Evolutionary conservation across 2,329 filamentous ascomycete genomes (phyloP).

Genomic region (Neoarthrinium moseri): DNA sequence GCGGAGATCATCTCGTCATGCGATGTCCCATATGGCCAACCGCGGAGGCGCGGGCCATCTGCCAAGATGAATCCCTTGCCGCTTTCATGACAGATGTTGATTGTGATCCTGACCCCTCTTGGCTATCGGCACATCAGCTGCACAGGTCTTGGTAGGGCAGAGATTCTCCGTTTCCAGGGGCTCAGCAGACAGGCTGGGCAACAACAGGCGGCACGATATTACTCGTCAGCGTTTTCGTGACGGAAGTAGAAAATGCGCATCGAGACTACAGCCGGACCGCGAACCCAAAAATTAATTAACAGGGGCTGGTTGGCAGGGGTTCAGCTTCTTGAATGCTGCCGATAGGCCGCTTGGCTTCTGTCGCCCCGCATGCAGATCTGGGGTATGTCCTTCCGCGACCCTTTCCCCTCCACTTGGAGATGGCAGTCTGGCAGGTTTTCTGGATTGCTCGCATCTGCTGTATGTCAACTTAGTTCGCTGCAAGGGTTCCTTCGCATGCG

Average conservation of each 20-base stretch:
- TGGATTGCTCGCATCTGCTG: neutral
- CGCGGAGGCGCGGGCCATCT: neutral
- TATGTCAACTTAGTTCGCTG: no score
- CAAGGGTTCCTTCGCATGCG: no score
- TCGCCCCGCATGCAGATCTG: constrained; percentile 6
- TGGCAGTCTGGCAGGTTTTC: neutral
- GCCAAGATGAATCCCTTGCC: neutral
- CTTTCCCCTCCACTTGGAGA: constrained; percentile 2
- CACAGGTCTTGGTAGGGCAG: no score
- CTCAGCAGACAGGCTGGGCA: no score
- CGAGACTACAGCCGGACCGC: constrained; percentile 6
- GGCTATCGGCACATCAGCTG: neutral
- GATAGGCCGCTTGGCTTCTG: constrained; percentile 8
- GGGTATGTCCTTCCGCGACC: constrained; percentile 2
- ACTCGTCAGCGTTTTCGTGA: neutral
- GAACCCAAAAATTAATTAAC: constrained; percentile 1
- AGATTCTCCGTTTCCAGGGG: no score
- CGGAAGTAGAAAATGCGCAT: constrained; percentile 4
- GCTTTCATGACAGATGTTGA: constrained; percentile 1
- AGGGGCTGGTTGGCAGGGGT: neutral
- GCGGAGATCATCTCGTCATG: neutral
- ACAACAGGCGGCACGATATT: no score
- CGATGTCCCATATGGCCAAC: neutral
- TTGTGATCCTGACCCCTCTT: neutral
- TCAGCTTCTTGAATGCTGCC: constrained; percentile 2